Percentiles rank a stretch among this genome's conserved stretches.
phyloP scores from a whole-genome alignment of 1,284 basidiomycete species.

The Acaromyces ingoldii region DNA sequence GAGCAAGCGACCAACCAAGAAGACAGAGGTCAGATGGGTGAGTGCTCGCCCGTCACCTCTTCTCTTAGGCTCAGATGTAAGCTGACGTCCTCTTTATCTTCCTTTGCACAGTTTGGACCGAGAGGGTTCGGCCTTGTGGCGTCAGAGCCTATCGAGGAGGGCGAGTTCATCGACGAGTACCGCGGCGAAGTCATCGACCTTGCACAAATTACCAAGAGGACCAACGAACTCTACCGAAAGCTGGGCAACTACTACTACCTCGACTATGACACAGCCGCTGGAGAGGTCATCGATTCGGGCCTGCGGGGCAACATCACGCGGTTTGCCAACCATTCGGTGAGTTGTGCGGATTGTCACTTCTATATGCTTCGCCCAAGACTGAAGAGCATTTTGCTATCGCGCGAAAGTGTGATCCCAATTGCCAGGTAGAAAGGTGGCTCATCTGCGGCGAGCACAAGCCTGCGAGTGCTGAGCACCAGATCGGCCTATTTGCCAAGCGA shows the following conservation, averaged over 20 bases:
- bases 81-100: background rate
- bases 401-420: constrained; percentile 36
- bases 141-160: constrained; percentile 26
- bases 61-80: background rate
- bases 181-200: constrained; percentile 45
- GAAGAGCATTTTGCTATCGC: no score
- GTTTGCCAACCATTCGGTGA: constrained; percentile 41
- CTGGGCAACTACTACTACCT: constrained; percentile 43
- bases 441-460: constrained; percentile 40
- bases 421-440: constrained; percentile 44
- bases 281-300: constrained; percentile 43
- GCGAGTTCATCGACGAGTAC: constrained; percentile 42
- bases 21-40: constrained; percentile 24
- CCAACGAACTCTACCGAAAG: constrained; percentile 30
- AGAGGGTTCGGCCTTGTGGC: constrained; percentile 43
- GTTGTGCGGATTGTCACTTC: background rate
- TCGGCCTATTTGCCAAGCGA: constrained; percentile 40
- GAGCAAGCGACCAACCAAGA: constrained; percentile 28
- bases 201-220: constrained; percentile 30
- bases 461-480: constrained; percentile 39
- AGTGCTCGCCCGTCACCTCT: constrained; percentile 1
- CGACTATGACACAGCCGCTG: constrained; percentile 42
- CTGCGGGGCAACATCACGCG: constrained; percentile 43
- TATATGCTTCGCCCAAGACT: background rate
- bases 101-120: constrained; percentile 18